Evolutionary conservation across 2,329 filamentous ascomycete species (phyloP).

Genomic region (Verticillium longisporum): DNA sequence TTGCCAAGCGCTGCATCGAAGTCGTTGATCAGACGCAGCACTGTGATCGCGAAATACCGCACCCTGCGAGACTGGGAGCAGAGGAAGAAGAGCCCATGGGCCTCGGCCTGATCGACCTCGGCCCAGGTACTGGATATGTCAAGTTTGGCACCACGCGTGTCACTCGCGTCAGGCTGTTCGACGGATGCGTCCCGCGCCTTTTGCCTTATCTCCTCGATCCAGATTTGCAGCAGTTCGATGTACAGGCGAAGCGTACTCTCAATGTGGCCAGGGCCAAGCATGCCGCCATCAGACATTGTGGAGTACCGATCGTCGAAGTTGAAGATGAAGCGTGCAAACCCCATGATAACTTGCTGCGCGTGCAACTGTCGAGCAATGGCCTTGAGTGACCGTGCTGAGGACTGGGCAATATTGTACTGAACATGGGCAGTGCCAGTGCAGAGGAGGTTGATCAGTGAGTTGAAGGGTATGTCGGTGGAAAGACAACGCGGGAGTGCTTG

Average conservation of each 20-base stretch:
- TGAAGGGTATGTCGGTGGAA: conserved; percentile 85
- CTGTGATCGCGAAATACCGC: conserved; percentile 83
- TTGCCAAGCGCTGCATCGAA: conserved; percentile 87
- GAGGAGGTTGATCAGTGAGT: conserved; percentile 85
- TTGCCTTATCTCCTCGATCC: conserved; percentile 92
- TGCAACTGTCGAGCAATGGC: conserved; percentile 90
- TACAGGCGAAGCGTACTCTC: conserved; percentile 90
- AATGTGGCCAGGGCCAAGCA: conserved; percentile 90
- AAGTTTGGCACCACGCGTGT: conserved; percentile 68
- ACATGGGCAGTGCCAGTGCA: conserved; percentile 97
- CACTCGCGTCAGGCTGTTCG: conserved; percentile 59
- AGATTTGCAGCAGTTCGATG: conserved; percentile 88
- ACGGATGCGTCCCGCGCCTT: conserved; percentile 69
- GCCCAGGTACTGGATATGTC: conserved; percentile 85
- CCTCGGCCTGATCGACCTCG: conserved; percentile 94
- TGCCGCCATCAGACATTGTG: conserved; percentile 95
- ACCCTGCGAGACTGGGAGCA: conserved; percentile 93
- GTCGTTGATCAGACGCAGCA: conserved; percentile 84
- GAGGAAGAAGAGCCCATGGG: conserved; percentile 92
- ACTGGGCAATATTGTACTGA: conserved; percentile 83
- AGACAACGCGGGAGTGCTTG: conserved; percentile 93
- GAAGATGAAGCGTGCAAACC: conserved; percentile 96
- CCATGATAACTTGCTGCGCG: conserved; percentile 92
- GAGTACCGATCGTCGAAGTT: conserved; percentile 97
- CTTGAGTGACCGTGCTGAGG: conserved; percentile 87